Evolutionary conservation across 495 filamentous ascomycete genomes (phyloP).

Genomic region (Tuber magnatum): DNA sequence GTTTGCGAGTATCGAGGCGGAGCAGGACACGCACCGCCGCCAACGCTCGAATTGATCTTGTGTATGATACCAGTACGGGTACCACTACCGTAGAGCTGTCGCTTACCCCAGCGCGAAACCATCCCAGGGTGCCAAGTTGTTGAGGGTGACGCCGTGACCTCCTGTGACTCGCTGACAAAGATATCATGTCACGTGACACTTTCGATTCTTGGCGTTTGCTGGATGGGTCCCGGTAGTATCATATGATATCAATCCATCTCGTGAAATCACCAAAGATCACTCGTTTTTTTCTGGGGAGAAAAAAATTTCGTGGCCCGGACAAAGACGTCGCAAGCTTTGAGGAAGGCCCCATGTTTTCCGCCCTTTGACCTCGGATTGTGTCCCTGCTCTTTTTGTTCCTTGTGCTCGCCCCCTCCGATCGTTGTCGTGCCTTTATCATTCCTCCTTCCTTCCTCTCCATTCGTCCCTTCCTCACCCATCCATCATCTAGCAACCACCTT

Average conservation of each 20-base stretch:
- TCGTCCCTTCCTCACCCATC: background rate
- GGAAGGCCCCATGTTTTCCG: background rate
- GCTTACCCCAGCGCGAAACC: background rate
- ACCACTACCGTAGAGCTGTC: background rate
- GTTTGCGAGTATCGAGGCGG: background rate
- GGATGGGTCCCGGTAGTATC: background rate
- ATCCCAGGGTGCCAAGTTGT: background rate
- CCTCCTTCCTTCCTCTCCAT: background rate
- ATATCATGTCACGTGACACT: background rate
- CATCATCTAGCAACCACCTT: background rate
- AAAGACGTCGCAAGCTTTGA: background rate
- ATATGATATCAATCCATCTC: background rate
- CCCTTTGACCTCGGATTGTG: background rate
- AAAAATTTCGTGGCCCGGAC: background rate
- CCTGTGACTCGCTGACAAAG: background rate
- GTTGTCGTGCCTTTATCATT: background rate
- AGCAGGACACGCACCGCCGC: background rate
- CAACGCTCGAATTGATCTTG: too few species aligned
- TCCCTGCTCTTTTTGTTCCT: background rate
- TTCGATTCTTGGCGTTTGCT: background rate
- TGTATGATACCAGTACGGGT: too few species aligned
- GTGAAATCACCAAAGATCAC: background rate
- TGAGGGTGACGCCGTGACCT: slow-evolving; percentile 1
- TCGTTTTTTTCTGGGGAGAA: background rate
- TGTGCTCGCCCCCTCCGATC: background rate